Evolutionary conservation across 768 basidiomycete genomes (phyloP).

Genomic region (Mycena pura): DNA sequence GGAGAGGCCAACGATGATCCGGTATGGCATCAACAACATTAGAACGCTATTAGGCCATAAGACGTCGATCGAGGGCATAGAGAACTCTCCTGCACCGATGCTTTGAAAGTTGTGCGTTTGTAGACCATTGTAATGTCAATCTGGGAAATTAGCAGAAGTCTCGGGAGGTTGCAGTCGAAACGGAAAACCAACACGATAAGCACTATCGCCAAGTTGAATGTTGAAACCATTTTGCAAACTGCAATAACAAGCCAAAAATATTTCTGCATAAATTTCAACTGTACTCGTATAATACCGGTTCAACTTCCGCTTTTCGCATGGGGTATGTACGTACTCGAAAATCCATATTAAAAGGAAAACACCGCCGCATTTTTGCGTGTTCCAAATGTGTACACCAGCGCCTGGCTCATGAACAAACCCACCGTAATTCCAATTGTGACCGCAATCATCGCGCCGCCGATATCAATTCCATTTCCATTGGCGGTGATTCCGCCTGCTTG

Average conservation of each 20-base stretch:
- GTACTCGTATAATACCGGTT: too few relatives aligned
- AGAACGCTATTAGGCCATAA: conserved; percentile 97
- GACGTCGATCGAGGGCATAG: conserved; percentile 87
- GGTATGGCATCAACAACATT: conserved; percentile 98
- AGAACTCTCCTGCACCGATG: conserved; percentile 89
- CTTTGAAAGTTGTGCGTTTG: conserved; percentile 59
- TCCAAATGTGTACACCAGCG: conserved; percentile 87
- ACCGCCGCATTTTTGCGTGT: conserved; percentile 83
- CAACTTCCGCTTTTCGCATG: too few relatives aligned
- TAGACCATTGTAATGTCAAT: too few relatives aligned
- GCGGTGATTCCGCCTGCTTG: conserved; percentile 87
- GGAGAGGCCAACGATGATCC: conserved; percentile 98
- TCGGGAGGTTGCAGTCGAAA: too few relatives aligned
- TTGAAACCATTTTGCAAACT: too few relatives aligned
- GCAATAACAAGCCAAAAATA: too few relatives aligned
- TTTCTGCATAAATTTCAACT: too few relatives aligned
- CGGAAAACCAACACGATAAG: too few relatives aligned
- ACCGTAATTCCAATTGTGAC: conserved; percentile 92
- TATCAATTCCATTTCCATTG: conserved; percentile 82
- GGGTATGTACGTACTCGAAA: conserved; percentile 1
- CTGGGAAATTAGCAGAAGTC: too few relatives aligned
- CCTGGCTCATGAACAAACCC: conserved; percentile 87
- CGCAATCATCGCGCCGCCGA: conserved; percentile 87
- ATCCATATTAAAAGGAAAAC: conserved; percentile 71
- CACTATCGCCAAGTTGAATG: too few relatives aligned